phyloP scores from a whole-genome alignment of 805 yeast genomes.

The Nakazawaea sp. region DNA sequence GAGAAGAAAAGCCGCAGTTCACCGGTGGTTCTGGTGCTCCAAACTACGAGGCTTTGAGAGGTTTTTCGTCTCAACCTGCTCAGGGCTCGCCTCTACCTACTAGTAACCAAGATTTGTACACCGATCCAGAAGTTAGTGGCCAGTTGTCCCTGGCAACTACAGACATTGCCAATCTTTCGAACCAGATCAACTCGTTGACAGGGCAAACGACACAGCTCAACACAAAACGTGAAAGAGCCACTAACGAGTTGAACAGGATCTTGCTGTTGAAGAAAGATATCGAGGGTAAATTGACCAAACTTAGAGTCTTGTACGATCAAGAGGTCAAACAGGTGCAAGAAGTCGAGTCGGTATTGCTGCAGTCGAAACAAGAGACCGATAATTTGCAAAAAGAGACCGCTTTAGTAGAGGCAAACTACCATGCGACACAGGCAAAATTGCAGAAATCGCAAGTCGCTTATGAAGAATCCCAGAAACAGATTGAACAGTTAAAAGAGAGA shows the following conservation, averaged over 20 bases:
- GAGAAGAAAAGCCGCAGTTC: constrained; percentile 27
- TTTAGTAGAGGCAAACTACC: constrained; percentile 70
- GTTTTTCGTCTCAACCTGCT: constrained; percentile 13
- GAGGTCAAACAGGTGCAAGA: constrained; percentile 73
- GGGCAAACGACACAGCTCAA: constrained; percentile 66
- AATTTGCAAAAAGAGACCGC: constrained; percentile 65
- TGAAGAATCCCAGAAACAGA: constrained; percentile 64
- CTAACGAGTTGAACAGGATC: constrained; percentile 67
- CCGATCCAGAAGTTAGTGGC: constrained; percentile 56
- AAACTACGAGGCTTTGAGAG: constrained; percentile 46
- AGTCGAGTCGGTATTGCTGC: constrained; percentile 56
- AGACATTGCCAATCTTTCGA: constrained; percentile 80
- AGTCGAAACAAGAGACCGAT: constrained; percentile 61
- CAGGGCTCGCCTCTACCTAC: constrained; percentile 7
- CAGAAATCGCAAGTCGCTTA: constrained; percentile 52
- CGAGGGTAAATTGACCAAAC: constrained; percentile 57
- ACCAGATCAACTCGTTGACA: constrained; percentile 74
- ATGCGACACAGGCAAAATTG: constrained; percentile 60
- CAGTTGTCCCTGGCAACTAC: constrained; percentile 73
- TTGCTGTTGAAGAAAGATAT: constrained; percentile 63
- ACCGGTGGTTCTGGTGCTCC: constrained; percentile 18
- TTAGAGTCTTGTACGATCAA: constrained; percentile 67
- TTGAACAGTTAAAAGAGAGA: constrained; percentile 58
- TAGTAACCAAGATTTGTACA: constrained; percentile 41
- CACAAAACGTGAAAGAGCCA: constrained; percentile 67